Base-by-base conservation (phyloP, 1,284 basidiomycete genomes). In the Pterulicium gracile region DNA sequence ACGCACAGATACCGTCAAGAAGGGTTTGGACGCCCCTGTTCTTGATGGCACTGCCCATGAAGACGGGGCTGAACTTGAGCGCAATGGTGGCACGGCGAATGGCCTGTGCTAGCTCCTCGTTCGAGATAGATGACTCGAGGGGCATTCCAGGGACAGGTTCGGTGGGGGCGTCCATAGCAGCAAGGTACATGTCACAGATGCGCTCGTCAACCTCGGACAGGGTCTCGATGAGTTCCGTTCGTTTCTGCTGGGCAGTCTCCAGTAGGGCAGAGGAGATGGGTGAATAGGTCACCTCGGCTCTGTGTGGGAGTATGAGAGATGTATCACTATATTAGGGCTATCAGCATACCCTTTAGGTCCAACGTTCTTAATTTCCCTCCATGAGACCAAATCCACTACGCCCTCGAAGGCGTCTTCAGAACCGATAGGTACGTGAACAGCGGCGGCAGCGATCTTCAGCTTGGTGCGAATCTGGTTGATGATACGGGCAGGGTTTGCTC, bases 401-500 rank as follows among this genome's bases (percentile, higher is more conserved):
- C 95, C 96, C 32, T 73, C 76, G 56, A 98, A 86, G 45, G 84
- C 79, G 53, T 88, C 86, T 64, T 98, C 95, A 3, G 81, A 73
- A 7, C 95, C 96, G 53, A 98, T 98, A 7, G 95, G 96, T 18
- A 98, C 79, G 58, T 98, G 93, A 10, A 98, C 87, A n/a, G 94
- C 88, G 1, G 96, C 96, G 21, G 94, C 93, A 36, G 87, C 76
- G 54, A 97, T 92, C 55, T 84, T 83, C 45, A 98, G 81, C 67
- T 98, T 99, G 12, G 78, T 74, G 50, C 93, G 78, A 52, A 99
- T 90, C 64, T 98, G 96, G 48, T 81, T 74, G 43, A 98, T 82
- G 45, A 98, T 93, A 48, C 93, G 77, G 87, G 89, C 95, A 3
- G 96, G 96, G 66, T 98, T 98, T 23, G 95, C 89, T 47, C 96